Evolutionary conservation across 441 rosid species (phyloP).

Genomic region (Mallotus repandus): DNA sequence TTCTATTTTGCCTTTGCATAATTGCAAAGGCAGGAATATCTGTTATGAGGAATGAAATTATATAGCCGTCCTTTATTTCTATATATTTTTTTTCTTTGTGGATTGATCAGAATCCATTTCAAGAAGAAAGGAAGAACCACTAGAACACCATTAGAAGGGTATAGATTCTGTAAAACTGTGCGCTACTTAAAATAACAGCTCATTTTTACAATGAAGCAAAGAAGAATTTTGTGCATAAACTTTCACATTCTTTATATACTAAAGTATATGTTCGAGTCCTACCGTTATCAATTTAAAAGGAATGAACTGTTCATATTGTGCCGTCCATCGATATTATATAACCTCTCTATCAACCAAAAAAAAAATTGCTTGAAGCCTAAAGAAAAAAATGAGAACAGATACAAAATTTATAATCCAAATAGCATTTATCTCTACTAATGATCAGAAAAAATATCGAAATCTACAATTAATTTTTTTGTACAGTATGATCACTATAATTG

Average conservation of each 20-base stretch:
- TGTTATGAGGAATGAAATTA: neutral
- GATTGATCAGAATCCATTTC: slow-evolving; percentile 15
- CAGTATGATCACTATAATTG: no score
- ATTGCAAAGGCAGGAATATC: neutral
- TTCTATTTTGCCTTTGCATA: neutral
- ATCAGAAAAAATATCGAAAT: no score
- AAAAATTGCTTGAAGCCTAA: no score
- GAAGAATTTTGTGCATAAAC: neutral
- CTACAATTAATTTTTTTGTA: no score
- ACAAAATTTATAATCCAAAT: no score
- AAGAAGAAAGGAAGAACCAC: slow-evolving; percentile 6
- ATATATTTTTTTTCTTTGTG: neutral
- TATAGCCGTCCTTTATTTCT: neutral
- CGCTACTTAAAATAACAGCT: neutral
- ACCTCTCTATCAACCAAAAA: no score
- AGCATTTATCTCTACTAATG: no score
- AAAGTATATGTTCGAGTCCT: no score
- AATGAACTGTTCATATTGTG: no score
- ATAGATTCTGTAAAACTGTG: neutral
- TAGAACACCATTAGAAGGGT: neutral
- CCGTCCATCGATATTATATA: no score
- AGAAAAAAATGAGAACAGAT: no score
- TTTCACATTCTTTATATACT: neutral
- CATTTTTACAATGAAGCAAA: neutral
- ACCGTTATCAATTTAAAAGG: no score